Evolutionary conservation across 1,284 basidiomycete genomes (phyloP).

Genomic region (Papiliotrema terrestris): DNA sequence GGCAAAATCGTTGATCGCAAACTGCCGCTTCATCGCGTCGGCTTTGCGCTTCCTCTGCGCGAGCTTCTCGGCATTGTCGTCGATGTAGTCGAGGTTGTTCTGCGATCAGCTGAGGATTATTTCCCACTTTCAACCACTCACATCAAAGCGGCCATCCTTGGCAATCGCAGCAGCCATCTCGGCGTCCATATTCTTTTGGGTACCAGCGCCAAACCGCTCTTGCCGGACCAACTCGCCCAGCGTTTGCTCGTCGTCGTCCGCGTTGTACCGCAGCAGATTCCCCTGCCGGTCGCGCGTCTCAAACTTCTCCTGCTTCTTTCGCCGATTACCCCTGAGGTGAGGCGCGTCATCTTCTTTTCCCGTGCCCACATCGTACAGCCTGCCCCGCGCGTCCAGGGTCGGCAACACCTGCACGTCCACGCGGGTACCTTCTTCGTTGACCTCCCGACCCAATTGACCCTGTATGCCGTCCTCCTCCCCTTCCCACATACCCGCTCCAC

Average conservation of each 20-base stretch:
- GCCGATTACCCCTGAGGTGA: slow-evolving; percentile 61
- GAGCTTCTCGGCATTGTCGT: slow-evolving; percentile 90
- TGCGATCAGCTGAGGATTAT: slow-evolving; percentile 39
- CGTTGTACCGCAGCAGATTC: slow-evolving; percentile 74
- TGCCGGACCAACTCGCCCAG: slow-evolving; percentile 89
- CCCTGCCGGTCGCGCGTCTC: slow-evolving; percentile 90
- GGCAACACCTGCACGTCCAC: slow-evolving; percentile 76
- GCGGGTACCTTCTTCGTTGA: slow-evolving; percentile 28
- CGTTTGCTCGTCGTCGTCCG: slow-evolving; percentile 81
- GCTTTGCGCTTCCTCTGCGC: slow-evolving; percentile 90
- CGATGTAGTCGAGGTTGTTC: slow-evolving; percentile 89
- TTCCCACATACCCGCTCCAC: slow-evolving; percentile 48
- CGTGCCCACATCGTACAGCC: slow-evolving; percentile 85
- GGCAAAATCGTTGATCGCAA: slow-evolving; percentile 95
- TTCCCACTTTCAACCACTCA: slow-evolving; percentile 52
- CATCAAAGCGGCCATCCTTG: slow-evolving; percentile 80
- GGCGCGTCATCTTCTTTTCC: slow-evolving; percentile 49
- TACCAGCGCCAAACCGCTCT: slow-evolving; percentile 83
- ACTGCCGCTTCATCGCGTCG: slow-evolving; percentile 93
- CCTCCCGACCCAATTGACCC: slow-evolving; percentile 32
- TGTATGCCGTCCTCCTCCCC: slow-evolving; percentile 21
- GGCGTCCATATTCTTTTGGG: slow-evolving; percentile 85
- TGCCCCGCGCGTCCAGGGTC: slow-evolving; percentile 79
- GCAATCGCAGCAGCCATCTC: slow-evolving; percentile 85
- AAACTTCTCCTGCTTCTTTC: slow-evolving; percentile 71